Conservation (phyloP, 805 yeast genomes). For the Myxozyma melibiosi region DNA sequence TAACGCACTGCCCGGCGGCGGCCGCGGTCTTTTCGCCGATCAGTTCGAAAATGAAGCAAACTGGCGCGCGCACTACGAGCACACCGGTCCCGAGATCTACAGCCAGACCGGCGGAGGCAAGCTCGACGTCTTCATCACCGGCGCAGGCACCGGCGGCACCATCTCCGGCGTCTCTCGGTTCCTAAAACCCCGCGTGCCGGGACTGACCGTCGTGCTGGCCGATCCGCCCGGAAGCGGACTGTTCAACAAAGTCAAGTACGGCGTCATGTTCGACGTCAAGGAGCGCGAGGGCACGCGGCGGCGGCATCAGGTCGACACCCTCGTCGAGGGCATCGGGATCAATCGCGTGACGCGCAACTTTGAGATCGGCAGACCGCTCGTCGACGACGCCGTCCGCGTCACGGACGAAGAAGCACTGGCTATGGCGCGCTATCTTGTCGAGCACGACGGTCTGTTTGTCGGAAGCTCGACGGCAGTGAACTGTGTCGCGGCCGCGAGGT, state of each 20-base stretch:
- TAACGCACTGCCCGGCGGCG: constrained; percentile 40
- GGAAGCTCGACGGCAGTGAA: constrained; percentile 94
- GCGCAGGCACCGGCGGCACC: constrained; percentile 98
- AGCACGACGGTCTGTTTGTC: constrained; percentile 84
- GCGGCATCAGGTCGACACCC: constrained; percentile 93
- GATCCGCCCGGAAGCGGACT: constrained; percentile 98
- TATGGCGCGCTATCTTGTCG: constrained; percentile 84
- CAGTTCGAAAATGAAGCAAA: constrained; percentile 93
- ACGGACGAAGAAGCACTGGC: constrained; percentile 75
- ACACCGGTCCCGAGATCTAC: constrained; percentile 95
- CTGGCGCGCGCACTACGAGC: constrained; percentile 78
- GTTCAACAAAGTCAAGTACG: constrained; percentile 77
- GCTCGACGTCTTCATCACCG: constrained; percentile 79
- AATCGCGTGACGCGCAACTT: constrained; percentile 86
- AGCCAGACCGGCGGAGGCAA: constrained; percentile 64
- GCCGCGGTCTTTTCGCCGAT: constrained; percentile 82
- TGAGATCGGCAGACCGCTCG: constrained; percentile 62
- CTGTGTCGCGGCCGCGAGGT: constrained; percentile 81
- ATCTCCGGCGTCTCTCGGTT: constrained; percentile 86
- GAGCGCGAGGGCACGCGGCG: constrained; percentile 93
- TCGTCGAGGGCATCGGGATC: constrained; percentile 91
- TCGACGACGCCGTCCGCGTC: constrained; percentile 81
- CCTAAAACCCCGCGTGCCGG: constrained; percentile 55
- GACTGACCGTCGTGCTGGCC: constrained; percentile 65
- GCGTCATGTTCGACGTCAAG: constrained; percentile 88